phyloP scores from a whole-genome alignment of 1,284 basidiomycete species.

The Prillingera fragicola region DNA sequence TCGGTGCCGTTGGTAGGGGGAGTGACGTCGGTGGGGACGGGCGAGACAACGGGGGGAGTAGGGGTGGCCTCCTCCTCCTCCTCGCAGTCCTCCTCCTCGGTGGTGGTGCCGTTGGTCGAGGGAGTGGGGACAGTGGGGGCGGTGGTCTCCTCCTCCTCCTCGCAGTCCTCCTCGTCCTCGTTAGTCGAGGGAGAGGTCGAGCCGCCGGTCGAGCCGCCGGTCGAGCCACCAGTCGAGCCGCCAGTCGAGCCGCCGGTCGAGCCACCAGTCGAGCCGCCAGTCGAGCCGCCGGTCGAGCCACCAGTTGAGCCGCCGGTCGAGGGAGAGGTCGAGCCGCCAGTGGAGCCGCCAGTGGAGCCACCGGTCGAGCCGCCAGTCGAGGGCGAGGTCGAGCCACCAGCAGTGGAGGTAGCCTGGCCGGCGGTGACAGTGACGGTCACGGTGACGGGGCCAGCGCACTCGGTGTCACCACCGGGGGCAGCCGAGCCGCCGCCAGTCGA shows the following conservation, averaged over 20 bases:
- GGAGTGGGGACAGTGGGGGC: neutral
- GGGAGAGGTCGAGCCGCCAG: neutral
- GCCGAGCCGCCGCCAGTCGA: too few relatives aligned
- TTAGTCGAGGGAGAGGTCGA: too few relatives aligned
- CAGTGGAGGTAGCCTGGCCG: neutral
- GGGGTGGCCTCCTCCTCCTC: conserved; percentile 1
- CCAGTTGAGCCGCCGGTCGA: neutral
- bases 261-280: neutral
- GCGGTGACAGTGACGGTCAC: conserved; percentile 7
- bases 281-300: neutral
- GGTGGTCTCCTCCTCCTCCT: conserved; percentile 1
- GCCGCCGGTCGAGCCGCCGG: neutral
- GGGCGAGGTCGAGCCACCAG: neutral
- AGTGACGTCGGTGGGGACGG: too few relatives aligned
- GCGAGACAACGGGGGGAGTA: too few relatives aligned
- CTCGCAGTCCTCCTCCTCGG: conserved; percentile 1
- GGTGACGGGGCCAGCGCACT: conserved; percentile 9
- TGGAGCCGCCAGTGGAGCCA: neutral
- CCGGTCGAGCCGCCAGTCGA: neutral
- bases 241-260: too few relatives aligned
- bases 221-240: neutral
- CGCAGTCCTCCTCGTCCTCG: conserved; percentile 1
- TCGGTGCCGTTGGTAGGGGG: too few relatives aligned
- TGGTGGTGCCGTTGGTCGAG: too few relatives aligned
- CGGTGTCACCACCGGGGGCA: too few relatives aligned